Evolutionary conservation across 2,329 filamentous ascomycete species (phyloP).

Genomic region (Hypoxylon sp.): DNA sequence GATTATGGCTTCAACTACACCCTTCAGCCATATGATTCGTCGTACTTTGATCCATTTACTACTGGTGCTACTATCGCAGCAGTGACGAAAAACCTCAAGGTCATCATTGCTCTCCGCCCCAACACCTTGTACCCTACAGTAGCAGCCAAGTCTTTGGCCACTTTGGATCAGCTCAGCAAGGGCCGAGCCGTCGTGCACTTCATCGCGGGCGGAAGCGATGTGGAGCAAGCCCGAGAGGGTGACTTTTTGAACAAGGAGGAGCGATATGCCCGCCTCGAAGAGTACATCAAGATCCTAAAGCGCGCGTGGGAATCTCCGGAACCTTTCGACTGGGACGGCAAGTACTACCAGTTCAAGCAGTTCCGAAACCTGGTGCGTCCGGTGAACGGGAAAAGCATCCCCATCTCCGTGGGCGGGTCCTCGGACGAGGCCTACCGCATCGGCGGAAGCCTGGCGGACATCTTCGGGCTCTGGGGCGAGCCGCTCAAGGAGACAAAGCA

Average conservation of each 20-base stretch:
- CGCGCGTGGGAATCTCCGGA: slow-evolving; percentile 65
- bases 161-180: slow-evolving; percentile 65
- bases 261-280: slow-evolving; percentile 65
- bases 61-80: slow-evolving; percentile 65
- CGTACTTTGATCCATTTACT: slow-evolving; percentile 65
- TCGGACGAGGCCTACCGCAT: slow-evolving; percentile 67
- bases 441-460: slow-evolving; percentile 66
- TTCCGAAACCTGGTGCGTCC: slow-evolving; percentile 65
- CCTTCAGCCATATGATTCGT: slow-evolving; percentile 66
- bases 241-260: slow-evolving; percentile 66
- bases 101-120: slow-evolving; percentile 68
- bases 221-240: slow-evolving; percentile 67
- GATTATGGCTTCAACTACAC: slow-evolving; percentile 71
- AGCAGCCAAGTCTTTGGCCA: slow-evolving; percentile 68
- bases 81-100: slow-evolving; percentile 65
- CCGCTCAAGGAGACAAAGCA: slow-evolving; percentile 70
- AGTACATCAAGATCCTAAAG: slow-evolving; percentile 68
- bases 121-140: slow-evolving; percentile 71
- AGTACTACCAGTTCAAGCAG: slow-evolving; percentile 67
- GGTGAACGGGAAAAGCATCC: slow-evolving; percentile 58
- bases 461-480: slow-evolving; percentile 71
- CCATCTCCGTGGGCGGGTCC: slow-evolving; percentile 67
- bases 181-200: slow-evolving; percentile 69
- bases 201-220: slow-evolving; percentile 68
- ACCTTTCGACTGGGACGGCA: slow-evolving; percentile 68